Evolutionary conservation across 257 asterid genomes (phyloP).

Genomic region (Lavandula angustifolia): DNA sequence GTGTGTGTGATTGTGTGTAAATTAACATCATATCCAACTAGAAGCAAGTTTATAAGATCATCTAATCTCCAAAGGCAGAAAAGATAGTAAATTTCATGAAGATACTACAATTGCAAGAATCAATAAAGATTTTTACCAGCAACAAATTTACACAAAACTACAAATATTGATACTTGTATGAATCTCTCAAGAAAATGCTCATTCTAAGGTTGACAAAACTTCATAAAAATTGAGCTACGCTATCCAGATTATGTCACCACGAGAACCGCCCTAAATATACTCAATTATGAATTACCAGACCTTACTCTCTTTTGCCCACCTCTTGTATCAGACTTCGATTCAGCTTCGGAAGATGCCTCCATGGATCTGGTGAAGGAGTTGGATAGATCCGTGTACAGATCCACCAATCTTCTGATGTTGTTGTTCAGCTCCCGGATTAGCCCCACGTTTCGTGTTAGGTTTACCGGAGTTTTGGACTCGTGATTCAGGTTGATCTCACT

Average conservation of each 20-base stretch:
- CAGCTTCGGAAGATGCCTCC: constrained; percentile 55
- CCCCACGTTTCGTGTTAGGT: constrained; percentile 47
- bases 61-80: too few species aligned
- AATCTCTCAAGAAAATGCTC: constrained; percentile 18
- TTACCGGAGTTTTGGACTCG: constrained; percentile 49
- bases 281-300: constrained; percentile 34
- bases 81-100: too few species aligned
- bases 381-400: constrained; percentile 47
- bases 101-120: too few species aligned
- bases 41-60: too few species aligned
- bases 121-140: too few species aligned
- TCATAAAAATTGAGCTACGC: constrained; percentile 19
- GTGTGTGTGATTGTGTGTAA: too few species aligned
- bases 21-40: too few species aligned
- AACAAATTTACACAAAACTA: too few species aligned
- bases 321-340: constrained; percentile 46
- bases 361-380: constrained; percentile 46
- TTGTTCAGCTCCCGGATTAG: constrained; percentile 56
- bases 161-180: too few species aligned
- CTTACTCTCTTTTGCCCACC: constrained; percentile 53
- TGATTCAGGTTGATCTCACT: constrained; percentile 56
- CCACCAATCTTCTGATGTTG: constrained; percentile 57
- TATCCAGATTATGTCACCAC: constrained; percentile 30
- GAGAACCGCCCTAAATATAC: constrained; percentile 9
- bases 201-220: constrained; percentile 23